Evolutionary conservation across 805 yeast species (phyloP).

Genomic region (Maudiozyma saulgeensis): DNA sequence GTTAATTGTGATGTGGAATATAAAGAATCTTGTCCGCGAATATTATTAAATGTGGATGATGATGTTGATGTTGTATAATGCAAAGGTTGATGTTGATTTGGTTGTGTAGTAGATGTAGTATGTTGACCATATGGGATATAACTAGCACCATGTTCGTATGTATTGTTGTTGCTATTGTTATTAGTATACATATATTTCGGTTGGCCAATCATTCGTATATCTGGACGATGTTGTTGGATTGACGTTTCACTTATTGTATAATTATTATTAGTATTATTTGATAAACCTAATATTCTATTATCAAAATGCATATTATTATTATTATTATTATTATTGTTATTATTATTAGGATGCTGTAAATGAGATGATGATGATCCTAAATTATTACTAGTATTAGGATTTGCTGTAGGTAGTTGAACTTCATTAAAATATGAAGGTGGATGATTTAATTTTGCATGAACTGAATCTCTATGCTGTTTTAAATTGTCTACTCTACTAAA

Average conservation of each 20-base stretch:
- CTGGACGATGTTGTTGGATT: background rate
- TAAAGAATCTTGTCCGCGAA: background rate
- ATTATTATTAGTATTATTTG: background rate
- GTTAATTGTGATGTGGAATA: background rate
- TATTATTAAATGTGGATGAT: background rate
- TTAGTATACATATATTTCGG: background rate
- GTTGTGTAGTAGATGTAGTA: no score
- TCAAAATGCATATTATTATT: background rate
- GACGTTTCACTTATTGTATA: background rate
- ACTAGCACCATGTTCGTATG: background rate
- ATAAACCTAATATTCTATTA: no score
- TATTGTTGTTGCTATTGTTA: background rate
- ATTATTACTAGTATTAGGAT: no score
- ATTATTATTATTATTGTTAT: no score
- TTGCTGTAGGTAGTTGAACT: background rate
- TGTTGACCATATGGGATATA: background rate
- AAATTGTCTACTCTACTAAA: slow-evolving; percentile 80
- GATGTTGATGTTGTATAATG: background rate
- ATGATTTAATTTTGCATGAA: slow-evolving; percentile 37
- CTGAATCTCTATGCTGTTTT: slow-evolving; percentile 85
- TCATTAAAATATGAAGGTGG: slow-evolving; percentile 4
- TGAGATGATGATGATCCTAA: background rate
- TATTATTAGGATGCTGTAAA: no score
- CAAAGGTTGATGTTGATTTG: background rate
- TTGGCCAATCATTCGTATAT: background rate